Evolutionary conservation across 805 yeast species (phyloP).

Genomic region (Candida patagonica): DNA sequence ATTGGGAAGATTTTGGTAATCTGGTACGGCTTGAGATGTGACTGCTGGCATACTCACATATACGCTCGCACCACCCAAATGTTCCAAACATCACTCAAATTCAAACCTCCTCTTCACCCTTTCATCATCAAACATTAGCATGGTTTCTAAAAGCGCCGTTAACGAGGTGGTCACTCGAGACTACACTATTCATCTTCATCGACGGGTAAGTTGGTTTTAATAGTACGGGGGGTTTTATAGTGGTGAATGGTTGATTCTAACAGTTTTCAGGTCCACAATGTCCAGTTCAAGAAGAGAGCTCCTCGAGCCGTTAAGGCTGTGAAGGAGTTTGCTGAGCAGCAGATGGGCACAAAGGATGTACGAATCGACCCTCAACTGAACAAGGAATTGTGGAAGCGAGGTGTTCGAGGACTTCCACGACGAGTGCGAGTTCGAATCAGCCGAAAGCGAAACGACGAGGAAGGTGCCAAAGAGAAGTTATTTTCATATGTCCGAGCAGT

Average conservation of each 20-base stretch:
- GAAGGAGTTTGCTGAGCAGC: conserved; percentile 96
- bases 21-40: too few relatives aligned
- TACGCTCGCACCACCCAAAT: too few relatives aligned
- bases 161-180: conserved; percentile 99
- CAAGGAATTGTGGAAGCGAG: conserved; percentile 98
- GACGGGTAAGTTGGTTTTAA: conserved; percentile 77
- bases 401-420: conserved; percentile 98
- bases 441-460: conserved; percentile 99
- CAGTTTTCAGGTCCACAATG: conserved; percentile 83
- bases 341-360: conserved; percentile 98
- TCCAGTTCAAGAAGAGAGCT: conserved; percentile 98
- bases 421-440: conserved; percentile 98
- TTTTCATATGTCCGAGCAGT: conserved; percentile 98
- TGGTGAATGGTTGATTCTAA: too few relatives aligned
- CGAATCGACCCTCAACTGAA: conserved; percentile 98
- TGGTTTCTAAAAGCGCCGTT: conserved; percentile 59
- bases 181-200: conserved; percentile 99
- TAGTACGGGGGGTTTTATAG: too few relatives aligned
- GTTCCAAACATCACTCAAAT: conserved; percentile 1
- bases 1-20: too few relatives aligned
- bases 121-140: too few relatives aligned
- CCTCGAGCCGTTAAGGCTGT: conserved; percentile 99
- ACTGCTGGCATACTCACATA: too few relatives aligned
- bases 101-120: conserved; percentile 5
- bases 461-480: conserved; percentile 95